Conservation (phyloP, 768 basidiomycete genomes). For the Phylloporus sp. region DNA sequence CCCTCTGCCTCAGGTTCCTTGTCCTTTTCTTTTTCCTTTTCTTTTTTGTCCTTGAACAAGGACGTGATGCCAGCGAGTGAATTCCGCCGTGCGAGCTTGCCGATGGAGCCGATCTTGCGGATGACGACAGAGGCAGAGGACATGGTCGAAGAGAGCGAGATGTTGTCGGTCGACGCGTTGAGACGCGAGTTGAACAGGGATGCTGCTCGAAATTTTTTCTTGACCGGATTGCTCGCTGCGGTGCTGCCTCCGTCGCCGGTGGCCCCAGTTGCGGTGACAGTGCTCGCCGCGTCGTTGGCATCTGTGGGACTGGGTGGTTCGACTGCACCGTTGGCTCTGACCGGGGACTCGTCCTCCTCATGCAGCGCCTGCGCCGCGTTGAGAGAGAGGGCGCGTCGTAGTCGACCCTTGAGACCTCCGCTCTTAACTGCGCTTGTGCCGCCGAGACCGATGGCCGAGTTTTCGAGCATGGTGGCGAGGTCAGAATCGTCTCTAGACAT, state of each 20-base stretch:
- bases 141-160: constrained; percentile 91
- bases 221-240: constrained; percentile 35
- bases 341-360: constrained; percentile 34
- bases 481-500: constrained; percentile 79
- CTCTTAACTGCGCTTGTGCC: constrained; percentile 41
- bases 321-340: constrained; percentile 29
- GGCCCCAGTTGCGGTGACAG: constrained; percentile 36
- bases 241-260: constrained; percentile 11
- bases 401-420: constrained; percentile 71
- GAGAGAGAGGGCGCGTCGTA: constrained; percentile 70
- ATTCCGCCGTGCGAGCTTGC: constrained; percentile 84
- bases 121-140: constrained; percentile 96
- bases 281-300: constrained; percentile 26
- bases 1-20: constrained; percentile 31
- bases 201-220: constrained; percentile 71
- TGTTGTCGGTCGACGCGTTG: constrained; percentile 91
- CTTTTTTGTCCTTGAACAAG: constrained; percentile 86
- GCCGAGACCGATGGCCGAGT: constrained; percentile 37
- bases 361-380: constrained; percentile 55
- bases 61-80: constrained; percentile 89
- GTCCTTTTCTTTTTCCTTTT: constrained; percentile 30
- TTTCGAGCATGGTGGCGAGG: constrained; percentile 50
- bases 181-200: constrained; percentile 83
- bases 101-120: constrained; percentile 88
- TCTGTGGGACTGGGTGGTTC: constrained; percentile 27